phyloP scores from a whole-genome alignment of 495 filamentous ascomycete genomes.

The Amniculicola lignicola region DNA sequence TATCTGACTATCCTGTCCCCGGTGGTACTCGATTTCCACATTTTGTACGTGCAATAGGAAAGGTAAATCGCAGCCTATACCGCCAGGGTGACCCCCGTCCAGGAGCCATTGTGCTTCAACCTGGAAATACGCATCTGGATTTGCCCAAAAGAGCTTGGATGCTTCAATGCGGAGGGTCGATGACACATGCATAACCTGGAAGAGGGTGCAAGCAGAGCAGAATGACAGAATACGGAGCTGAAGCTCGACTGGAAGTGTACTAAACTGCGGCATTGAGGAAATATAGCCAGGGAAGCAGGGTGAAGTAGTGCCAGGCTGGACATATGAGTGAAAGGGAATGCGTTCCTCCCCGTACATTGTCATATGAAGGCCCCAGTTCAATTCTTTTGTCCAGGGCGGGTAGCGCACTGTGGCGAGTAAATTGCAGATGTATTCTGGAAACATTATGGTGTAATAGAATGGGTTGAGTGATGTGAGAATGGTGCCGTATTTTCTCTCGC shows the following conservation, averaged over 20 bases:
- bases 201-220: slow-evolving; percentile 10
- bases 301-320: neutral
- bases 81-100: slow-evolving; percentile 3
- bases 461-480: too few relatives aligned
- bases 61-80: slow-evolving; percentile 1
- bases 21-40: slow-evolving; percentile 13
- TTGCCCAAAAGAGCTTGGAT: slow-evolving; percentile 6
- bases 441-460: neutral
- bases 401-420: slow-evolving; percentile 5
- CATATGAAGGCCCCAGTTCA: slow-evolving; percentile 10
- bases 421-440: slow-evolving; percentile 7
- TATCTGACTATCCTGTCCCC: neutral
- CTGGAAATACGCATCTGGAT: slow-evolving; percentile 4
- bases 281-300: neutral
- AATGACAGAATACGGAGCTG: slow-evolving; percentile 7
- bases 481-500: neutral
- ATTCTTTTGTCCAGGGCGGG: slow-evolving; percentile 9
- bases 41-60: slow-evolving; percentile 2
- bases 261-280: slow-evolving; percentile 1
- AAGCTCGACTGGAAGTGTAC: slow-evolving; percentile 7
- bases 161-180: slow-evolving; percentile 5
- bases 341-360: neutral
- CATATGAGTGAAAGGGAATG: slow-evolving; percentile 10
- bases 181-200: slow-evolving; percentile 11
- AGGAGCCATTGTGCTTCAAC: slow-evolving; percentile 6